A percentile compares a stretch with the other conserved stretches of the same genome.
These are phyloP conservation scores for Aphanomyces euteiches DNA, from an alignment of 352 stramenopile species.

Conservation along the genomic window DNA sequence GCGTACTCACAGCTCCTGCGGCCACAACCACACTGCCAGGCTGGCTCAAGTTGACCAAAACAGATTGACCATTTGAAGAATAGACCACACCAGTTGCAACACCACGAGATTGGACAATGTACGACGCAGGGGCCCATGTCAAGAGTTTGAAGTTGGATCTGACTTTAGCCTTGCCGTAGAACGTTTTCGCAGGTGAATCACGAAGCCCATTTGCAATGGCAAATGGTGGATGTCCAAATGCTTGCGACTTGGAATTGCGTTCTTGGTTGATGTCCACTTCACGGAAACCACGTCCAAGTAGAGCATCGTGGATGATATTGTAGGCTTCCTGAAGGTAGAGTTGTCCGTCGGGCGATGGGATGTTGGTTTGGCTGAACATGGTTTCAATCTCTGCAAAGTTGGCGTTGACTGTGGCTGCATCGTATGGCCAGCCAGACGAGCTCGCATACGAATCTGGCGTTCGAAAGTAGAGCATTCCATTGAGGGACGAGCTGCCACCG, in stretches of 20 bases:
- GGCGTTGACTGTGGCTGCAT: constrained; percentile 54
- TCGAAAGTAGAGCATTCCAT: constrained; percentile 80
- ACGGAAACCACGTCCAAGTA: constrained; percentile 39
- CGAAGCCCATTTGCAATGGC: constrained; percentile 53
- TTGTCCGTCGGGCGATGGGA: constrained; percentile 46
- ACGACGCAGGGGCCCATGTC: constrained; percentile 47
- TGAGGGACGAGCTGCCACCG: constrained; percentile 80
- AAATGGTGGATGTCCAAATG: constrained; percentile 50
- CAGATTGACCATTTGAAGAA: constrained; percentile 30
- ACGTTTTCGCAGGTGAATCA: constrained; percentile 53
- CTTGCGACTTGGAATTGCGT: constrained; percentile 57
- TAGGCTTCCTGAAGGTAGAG: constrained; percentile 57
- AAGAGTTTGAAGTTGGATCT: constrained; percentile 56
- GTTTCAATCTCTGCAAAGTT: constrained; percentile 55
- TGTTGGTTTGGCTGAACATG: constrained; percentile 46
- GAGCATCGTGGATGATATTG: constrained; percentile 41
- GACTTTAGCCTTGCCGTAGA: constrained; percentile 42
- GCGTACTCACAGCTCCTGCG: constrained; percentile 59
- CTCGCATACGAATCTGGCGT: constrained; percentile 49
- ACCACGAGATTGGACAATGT: constrained; percentile 46
- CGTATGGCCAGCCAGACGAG: constrained; percentile 49
- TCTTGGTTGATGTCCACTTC: constrained; percentile 47
- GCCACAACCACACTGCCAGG: constrained; percentile 68
- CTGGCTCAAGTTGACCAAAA: constrained; percentile 37
- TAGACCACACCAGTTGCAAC: constrained; percentile 51